phyloP scores from a whole-genome alignment of 208 protist species.

The Acanthamoeba lenticulata region DNA sequence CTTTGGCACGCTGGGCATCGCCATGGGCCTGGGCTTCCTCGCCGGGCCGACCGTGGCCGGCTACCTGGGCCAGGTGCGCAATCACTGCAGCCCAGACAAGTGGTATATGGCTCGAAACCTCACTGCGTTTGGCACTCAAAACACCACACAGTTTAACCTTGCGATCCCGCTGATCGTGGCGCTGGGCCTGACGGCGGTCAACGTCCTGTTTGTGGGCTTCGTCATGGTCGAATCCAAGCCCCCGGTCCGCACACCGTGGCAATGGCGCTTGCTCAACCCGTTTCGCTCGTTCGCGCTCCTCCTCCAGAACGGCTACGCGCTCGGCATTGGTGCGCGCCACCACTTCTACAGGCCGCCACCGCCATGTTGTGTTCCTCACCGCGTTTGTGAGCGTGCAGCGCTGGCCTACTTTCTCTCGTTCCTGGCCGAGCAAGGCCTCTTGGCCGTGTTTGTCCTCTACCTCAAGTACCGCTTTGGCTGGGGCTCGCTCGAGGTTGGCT shows the following conservation, averaged over 20 bases:
- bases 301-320: background rate
- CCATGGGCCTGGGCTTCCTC: background rate
- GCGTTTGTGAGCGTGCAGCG: background rate
- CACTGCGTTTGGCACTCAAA: background rate
- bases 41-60: background rate
- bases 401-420: background rate
- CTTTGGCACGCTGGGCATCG: background rate
- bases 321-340: background rate
- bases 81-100: background rate
- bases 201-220: slow-evolving; percentile 30
- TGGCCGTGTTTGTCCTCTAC: background rate
- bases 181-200: background rate
- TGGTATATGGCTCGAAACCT: background rate
- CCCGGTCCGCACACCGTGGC: background rate
- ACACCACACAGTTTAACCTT: background rate
- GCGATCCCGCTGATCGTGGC: background rate
- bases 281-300: slow-evolving; percentile 8
- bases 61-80: background rate
- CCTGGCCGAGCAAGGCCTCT: slow-evolving; percentile 18
- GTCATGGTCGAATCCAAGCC: slow-evolving; percentile 44
- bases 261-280: background rate
- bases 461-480: slow-evolving; percentile 43
- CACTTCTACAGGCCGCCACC: background rate
- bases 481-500: slow-evolving; percentile 10
- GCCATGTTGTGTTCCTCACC: background rate